A percentile compares a stretch with the other conserved stretches of the same genome.
phyloP scores from a whole-genome alignment of 2,329 filamentous ascomycete genomes.

The Pestalotiopsis sp. region DNA sequence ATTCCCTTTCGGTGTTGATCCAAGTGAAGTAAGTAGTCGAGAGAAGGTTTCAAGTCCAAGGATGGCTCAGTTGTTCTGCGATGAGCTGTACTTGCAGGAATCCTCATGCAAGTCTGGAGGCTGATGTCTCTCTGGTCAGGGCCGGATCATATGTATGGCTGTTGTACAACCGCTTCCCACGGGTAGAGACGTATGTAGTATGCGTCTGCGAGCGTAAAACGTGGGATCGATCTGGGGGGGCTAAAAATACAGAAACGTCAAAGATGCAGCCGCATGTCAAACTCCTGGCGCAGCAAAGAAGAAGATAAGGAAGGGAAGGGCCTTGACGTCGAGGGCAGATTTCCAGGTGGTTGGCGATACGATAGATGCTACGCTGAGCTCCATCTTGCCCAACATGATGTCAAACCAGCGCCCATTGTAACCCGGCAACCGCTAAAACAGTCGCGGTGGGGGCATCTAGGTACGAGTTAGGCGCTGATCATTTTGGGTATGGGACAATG shows the following conservation, averaged over 20 bases:
- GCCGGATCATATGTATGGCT: neutral
- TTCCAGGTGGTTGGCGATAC: slow-evolving; percentile 7
- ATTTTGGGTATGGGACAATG: neutral
- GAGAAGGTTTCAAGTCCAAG: neutral
- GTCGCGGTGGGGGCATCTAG: neutral
- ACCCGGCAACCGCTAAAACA: slow-evolving; percentile 7
- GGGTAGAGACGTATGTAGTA: neutral
- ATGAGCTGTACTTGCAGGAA: neutral
- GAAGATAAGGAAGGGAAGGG: neutral
- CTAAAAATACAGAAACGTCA: neutral
- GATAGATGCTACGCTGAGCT: neutral
- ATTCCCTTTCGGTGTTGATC: neutral
- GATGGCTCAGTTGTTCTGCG: neutral
- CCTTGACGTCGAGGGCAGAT: neutral
- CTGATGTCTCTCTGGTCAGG: neutral
- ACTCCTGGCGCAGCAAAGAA: neutral
- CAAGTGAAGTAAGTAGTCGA: neutral
- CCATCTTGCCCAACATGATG: slow-evolving; percentile 3
- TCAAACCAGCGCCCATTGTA: slow-evolving; percentile 8
- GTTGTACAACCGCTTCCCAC: neutral
- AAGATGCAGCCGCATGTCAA: neutral
- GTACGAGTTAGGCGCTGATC: neutral
- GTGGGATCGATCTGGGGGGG: neutral
- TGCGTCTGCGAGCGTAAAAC: neutral
- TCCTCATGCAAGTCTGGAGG: neutral